Evolutionary conservation across 1,139 yeast species (phyloP), one percentile per base, ranked within the genome.

Genomic region (Hyphopichia pseudoburtonii): DNA sequence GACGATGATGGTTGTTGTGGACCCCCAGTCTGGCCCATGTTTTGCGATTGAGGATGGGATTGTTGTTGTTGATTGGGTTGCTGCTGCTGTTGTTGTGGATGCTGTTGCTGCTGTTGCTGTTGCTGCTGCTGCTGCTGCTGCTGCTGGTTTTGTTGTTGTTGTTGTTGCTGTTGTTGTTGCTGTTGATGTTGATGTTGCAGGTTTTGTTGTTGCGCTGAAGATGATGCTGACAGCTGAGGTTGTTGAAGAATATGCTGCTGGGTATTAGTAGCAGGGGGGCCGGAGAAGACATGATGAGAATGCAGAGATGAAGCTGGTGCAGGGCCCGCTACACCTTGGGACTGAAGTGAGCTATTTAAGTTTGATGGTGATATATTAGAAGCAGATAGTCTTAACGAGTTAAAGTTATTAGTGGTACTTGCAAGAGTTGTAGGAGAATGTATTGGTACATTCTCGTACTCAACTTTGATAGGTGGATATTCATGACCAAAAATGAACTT

Each of bases 401-500:
- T 52, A 38, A 62, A 62, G 24, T 60, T 51, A 37, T 41, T 48
- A 29, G 55, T 34, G 28, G 43, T 41, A 22, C 41, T 32, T 21
- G 45, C 40, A 31, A 37, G 33, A 23, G 46, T 26, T 19, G 38
- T 34, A n/a, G 52, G 46, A 26, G 51, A 36, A 25, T 36, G 39
- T 14, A 45, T 40, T 15, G 52, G 45, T 4, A 51, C 47, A 30
- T 38, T 40, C 40, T 72, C 70, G 39, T 70, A 65, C 42, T 81
- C 86, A 33, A 80, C 78, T 37, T 66, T 67, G 25, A 81, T 64
- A 15, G 79, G 83, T 51, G 66, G 71, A 37, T 60, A 71, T 16
- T 71, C 74, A 38, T 74, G 69, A 28, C 88, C 95, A 67, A 79
- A 87, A 25, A 82, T 69, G 61, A 54, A 76, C 52, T 67, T 83